A percentile compares a stretch with the other conserved stretches of the same genome.
Conservation (phyloP, 2,329 filamentous ascomycete species). For the Colletotrichum lentis region DNA sequence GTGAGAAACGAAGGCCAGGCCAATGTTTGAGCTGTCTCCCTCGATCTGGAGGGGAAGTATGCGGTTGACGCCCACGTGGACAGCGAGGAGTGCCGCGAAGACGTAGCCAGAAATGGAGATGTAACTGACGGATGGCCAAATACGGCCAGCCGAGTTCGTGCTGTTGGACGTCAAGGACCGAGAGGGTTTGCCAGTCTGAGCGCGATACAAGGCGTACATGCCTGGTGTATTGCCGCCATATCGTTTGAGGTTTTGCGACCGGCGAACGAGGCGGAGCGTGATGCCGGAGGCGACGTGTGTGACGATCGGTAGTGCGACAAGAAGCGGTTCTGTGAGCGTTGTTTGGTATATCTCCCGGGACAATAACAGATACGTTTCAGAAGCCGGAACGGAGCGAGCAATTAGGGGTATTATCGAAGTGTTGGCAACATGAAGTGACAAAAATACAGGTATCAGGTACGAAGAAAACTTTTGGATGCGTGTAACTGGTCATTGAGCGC, state of each 20-base stretch:
- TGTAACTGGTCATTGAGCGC: conserved; percentile 60
- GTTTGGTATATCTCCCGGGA: conserved; percentile 94
- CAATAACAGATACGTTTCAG: conserved; percentile 87
- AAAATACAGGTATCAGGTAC: conserved; percentile 82
- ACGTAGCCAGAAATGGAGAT: conserved; percentile 78
- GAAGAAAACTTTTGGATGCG: conserved; percentile 88
- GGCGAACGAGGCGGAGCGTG: conserved; percentile 76
- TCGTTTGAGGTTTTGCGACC: conserved; percentile 73
- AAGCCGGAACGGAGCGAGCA: conserved; percentile 75
- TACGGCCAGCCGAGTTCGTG: conserved; percentile 41
- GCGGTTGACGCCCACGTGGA: conserved; percentile 80
- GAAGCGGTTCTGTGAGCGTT: conserved; percentile 77
- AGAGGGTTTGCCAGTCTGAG: conserved; percentile 45
- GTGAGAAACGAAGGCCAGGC: conserved; percentile 83
- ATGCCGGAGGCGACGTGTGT: conserved; percentile 82
- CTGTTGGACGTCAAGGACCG: conserved; percentile 44
- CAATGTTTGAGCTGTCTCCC: conserved; percentile 86
- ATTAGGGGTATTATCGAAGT: conserved; percentile 82
- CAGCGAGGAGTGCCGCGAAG: conserved; percentile 69
- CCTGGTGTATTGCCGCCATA: conserved; percentile 76
- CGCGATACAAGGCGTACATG: conserved; percentile 53
- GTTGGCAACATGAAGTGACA: conserved; percentile 79
- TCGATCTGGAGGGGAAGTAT: conserved; percentile 77
- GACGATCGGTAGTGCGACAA: conserved; percentile 77
- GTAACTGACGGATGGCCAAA: conserved; percentile 77